A percentile compares a stretch with the other conserved stretches of the same genome.
Conservation (phyloP, 202 grass and related monocot genomes). For the Digitaria exilis region DNA sequence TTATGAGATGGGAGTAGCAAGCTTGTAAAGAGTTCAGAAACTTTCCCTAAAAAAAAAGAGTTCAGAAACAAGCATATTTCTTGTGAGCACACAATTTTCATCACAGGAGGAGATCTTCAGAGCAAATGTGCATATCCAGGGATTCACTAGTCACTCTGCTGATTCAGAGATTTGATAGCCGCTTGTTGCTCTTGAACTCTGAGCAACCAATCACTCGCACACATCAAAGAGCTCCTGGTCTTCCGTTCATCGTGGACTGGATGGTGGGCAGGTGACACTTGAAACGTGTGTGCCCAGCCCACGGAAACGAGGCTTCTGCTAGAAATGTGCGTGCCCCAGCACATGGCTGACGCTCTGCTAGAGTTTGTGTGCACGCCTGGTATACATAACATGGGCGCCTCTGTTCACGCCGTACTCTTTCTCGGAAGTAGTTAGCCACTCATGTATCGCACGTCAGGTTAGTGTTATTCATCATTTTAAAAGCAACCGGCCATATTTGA, state of each 20-base stretch:
- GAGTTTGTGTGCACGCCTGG: conserved; percentile 36
- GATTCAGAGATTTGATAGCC: neutral
- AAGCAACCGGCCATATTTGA: neutral
- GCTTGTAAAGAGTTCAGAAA: neutral
- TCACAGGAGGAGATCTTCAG: neutral
- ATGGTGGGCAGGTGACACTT: neutral
- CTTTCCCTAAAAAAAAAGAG: too few relatives aligned
- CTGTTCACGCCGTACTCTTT: neutral
- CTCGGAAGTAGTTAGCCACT: neutral
- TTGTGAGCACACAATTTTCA: neutral
- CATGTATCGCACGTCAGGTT: conserved; percentile 32
- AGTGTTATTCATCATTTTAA: neutral
- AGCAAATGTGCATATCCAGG: neutral
- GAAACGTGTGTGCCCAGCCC: neutral
- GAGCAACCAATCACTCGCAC: neutral
- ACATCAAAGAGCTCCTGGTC: neutral
- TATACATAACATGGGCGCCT: neutral
- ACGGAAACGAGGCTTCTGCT: neutral
- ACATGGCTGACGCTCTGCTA: neutral
- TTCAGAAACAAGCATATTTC: neutral
- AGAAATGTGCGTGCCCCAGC: neutral
- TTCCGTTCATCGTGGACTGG: neutral
- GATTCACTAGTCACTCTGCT: neutral
- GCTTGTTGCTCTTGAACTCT: neutral
- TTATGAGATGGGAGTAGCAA: too few relatives aligned